A percentile compares a stretch with the other conserved stretches of the same genome.
Conservation (phyloP, 169 alveolate genomes). For the Plasmodium vivax region DNA sequence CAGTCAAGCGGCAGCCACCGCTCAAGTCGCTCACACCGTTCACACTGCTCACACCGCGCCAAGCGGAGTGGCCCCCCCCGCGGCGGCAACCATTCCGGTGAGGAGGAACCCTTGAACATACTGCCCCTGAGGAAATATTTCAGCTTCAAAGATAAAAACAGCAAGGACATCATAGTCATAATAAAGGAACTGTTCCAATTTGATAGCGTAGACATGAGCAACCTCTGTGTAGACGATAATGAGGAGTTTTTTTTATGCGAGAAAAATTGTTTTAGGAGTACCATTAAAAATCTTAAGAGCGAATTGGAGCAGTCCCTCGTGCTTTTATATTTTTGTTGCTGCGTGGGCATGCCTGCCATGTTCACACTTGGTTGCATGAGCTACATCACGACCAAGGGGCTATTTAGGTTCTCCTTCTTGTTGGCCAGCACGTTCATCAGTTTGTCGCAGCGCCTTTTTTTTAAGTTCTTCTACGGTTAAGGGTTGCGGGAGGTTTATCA, state of each 20-base stretch:
- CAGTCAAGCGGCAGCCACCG: not conserved
- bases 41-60: not conserved
- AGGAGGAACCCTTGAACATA: slow-evolving; percentile 30
- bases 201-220: slow-evolving; percentile 55
- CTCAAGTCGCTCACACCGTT: not conserved
- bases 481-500: not conserved
- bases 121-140: slow-evolving; percentile 48
- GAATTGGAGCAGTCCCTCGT: slow-evolving; percentile 37
- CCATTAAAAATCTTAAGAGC: slow-evolving; percentile 57
- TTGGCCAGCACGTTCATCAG: slow-evolving; percentile 20
- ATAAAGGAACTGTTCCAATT: slow-evolving; percentile 70
- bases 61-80: not conserved
- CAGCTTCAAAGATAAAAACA: slow-evolving; percentile 47
- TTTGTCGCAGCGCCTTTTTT: slow-evolving; percentile 35
- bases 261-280: slow-evolving; percentile 59
- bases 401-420: slow-evolving; percentile 65
- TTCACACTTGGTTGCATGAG: slow-evolving; percentile 63
- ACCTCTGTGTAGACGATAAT: slow-evolving; percentile 21
- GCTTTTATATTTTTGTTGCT: slow-evolving; percentile 62
- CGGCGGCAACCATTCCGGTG: not conserved
- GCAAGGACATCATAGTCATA: slow-evolving; percentile 49
- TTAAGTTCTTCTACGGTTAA: slow-evolving; percentile 21
- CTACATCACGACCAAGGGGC: slow-evolving; percentile 58
- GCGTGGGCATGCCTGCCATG: slow-evolving; percentile 73
- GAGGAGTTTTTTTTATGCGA: slow-evolving; percentile 46